Evolutionary conservation across 2,329 filamentous ascomycete genomes (phyloP), one percentile per base, ranked within the genome.

Genomic region (Fusarium sp.): DNA sequence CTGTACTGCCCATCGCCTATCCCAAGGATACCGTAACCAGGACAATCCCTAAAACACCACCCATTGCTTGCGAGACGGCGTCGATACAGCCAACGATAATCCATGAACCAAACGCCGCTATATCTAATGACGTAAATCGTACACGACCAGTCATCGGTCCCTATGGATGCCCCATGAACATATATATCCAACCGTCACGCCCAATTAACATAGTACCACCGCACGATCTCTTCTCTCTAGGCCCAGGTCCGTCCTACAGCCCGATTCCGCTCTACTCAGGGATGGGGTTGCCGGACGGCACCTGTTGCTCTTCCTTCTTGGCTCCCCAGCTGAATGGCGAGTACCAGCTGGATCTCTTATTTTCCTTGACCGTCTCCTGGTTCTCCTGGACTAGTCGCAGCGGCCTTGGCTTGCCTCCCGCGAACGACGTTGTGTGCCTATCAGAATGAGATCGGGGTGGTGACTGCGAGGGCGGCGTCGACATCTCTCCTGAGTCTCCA

Each of bases 351-450:
- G 84, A 82, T 47, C 89, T 82, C 82, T 91, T 91, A 74, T 85
- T 86, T 55, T 80, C 77, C 72, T 84, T 84, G 63, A 83, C 80
- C 4, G 76, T 76, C 51, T 88, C 87, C 22, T 81, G 78, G 70
- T 91, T 91, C 81, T 97, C 93, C 80, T 96, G 92, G 46, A 98
- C 94, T 31, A 99, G 85, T 17, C 95, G 87, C 69, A 99, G 83
- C 8, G 95, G 95, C 36, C 94, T 88, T 61, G 97, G 90, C 80
- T 96, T 96, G 44, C 89, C 89, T 6, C 87, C 87, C 57, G 88
- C 81, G 67, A 87, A 88, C 3, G 73, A 74, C 24, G 86, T 88
- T 38, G 85, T 88, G 62, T 83, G 82, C 78, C 88, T 87, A 74
- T 89, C 85, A 62, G 80, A 79, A 64, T 84, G 81, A 28, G 80